Percentiles rank a stretch among this genome's conserved stretches.
phyloP scores from a whole-genome alignment of 2,329 filamentous ascomycete species.

The Blumeria hordei region DNA sequence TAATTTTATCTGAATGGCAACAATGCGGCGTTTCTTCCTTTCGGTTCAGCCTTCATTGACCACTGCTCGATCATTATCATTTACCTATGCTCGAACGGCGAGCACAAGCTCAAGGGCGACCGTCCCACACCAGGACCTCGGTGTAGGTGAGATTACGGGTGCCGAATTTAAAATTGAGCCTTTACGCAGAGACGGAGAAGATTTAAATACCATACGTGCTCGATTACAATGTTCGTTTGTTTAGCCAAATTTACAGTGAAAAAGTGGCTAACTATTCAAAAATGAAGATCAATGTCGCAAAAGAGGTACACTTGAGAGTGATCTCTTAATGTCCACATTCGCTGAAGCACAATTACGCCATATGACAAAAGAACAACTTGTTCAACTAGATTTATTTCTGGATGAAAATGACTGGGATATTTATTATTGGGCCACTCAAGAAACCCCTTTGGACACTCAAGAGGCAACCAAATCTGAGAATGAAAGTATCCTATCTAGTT shows the following conservation, averaged over 20 bases:
- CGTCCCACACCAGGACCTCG: constrained; percentile 32
- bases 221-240: constrained; percentile 38
- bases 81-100: no score
- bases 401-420: constrained; percentile 99
- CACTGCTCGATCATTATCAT: background rate
- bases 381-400: constrained; percentile 74
- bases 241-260: background rate
- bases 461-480: constrained; percentile 25
- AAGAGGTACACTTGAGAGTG: constrained; percentile 82
- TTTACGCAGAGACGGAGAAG: constrained; percentile 63
- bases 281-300: constrained; percentile 78
- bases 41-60: background rate
- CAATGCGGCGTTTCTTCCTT: background rate
- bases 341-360: constrained; percentile 51
- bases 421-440: constrained; percentile 97
- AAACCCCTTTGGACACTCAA: constrained; percentile 29
- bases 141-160: constrained; percentile 69
- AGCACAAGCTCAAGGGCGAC: no score
- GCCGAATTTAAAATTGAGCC: constrained; percentile 75
- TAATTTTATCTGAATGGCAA: background rate
- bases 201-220: constrained; percentile 64
- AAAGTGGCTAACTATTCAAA: background rate
- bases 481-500: constrained; percentile 15
- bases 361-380: constrained; percentile 51
- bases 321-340: constrained; percentile 90